A percentile compares a stretch with the other conserved stretches of the same genome.
Conservation (phyloP, 1,139 yeast genomes). For the Barnettozyma hawaiiensis region DNA sequence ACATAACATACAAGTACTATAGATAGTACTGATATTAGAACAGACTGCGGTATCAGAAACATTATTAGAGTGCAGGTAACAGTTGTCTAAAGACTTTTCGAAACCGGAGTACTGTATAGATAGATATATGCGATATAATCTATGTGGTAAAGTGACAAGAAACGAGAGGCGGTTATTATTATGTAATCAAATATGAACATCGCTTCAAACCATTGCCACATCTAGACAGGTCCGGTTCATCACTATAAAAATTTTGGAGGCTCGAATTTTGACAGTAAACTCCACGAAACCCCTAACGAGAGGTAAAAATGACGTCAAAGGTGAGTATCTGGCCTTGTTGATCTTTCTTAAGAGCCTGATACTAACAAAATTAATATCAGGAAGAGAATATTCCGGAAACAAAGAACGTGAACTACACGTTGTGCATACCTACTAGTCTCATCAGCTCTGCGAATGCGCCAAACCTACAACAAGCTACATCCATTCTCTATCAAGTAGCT, state of each 20-base stretch:
- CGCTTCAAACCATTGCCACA: conserved; percentile 1
- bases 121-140: too few relatives aligned
- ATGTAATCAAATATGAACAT: neutral
- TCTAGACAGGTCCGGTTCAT: conserved; percentile 1
- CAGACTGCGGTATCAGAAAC: neutral
- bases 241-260: conserved; percentile 1
- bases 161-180: too few relatives aligned
- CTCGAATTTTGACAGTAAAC: neutral
- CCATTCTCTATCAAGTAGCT: conserved; percentile 72
- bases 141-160: too few relatives aligned
- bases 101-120: too few relatives aligned
- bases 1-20: conserved; percentile 8
- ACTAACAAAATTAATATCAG: neutral
- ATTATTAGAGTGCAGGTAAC: neutral
- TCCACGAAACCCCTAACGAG: neutral
- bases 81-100: too few relatives aligned
- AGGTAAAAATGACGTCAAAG: neutral
- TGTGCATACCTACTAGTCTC: conserved; percentile 64
- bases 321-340: neutral
- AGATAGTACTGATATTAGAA: neutral
- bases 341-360: neutral
- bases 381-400: conserved; percentile 3
- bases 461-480: conserved; percentile 68
- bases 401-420: conserved; percentile 33
- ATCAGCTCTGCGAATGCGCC: conserved; percentile 48